Percentiles rank a stretch among this genome's conserved stretches.
These are phyloP conservation scores for Bullera alba DNA, from an alignment of 768 basidiomycete genomes.

Conservation along the genomic window DNA sequence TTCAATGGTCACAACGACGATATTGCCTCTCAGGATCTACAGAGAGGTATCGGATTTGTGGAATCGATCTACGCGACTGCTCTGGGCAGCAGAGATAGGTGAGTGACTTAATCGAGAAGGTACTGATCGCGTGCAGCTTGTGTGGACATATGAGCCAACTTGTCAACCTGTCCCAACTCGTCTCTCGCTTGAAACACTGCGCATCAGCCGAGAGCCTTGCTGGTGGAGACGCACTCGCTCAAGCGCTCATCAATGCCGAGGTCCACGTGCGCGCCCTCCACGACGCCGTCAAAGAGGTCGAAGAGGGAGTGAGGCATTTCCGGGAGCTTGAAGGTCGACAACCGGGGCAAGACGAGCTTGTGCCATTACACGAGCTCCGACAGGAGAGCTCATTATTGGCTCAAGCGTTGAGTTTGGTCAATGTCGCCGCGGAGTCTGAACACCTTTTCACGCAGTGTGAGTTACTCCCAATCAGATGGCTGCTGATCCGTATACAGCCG, in stretches of 20 bases:
- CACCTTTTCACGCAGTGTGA: conserved; percentile 18
- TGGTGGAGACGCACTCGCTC: conserved; percentile 7
- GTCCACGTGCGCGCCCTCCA: conserved; percentile 1
- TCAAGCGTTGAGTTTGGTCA: conserved; percentile 3
- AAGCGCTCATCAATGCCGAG: conserved; percentile 1
- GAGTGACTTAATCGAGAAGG: conserved; percentile 34
- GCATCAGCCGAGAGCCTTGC: neutral
- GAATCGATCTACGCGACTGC: conserved; percentile 72
- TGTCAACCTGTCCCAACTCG: conserved; percentile 1
- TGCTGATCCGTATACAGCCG: neutral
- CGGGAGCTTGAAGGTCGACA: conserved; percentile 21
- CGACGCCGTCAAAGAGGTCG: conserved; percentile 15
- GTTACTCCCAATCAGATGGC: neutral
- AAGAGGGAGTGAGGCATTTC: conserved; percentile 22
- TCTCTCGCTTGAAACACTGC: conserved; percentile 1
- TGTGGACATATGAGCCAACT: conserved; percentile 1
- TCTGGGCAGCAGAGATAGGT: conserved; percentile 60
- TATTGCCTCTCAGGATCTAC: conserved; percentile 76
- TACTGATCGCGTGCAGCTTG: conserved; percentile 1
- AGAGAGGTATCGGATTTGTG: conserved; percentile 65
- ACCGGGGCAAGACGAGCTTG: conserved; percentile 8
- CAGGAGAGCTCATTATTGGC: conserved; percentile 10
- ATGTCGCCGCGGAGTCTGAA: neutral
- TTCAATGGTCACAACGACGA: conserved; percentile 71
- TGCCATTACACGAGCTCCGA: conserved; percentile 11